Conservation (phyloP, 768 basidiomycete genomes). For the Kondoa subrosea region DNA sequence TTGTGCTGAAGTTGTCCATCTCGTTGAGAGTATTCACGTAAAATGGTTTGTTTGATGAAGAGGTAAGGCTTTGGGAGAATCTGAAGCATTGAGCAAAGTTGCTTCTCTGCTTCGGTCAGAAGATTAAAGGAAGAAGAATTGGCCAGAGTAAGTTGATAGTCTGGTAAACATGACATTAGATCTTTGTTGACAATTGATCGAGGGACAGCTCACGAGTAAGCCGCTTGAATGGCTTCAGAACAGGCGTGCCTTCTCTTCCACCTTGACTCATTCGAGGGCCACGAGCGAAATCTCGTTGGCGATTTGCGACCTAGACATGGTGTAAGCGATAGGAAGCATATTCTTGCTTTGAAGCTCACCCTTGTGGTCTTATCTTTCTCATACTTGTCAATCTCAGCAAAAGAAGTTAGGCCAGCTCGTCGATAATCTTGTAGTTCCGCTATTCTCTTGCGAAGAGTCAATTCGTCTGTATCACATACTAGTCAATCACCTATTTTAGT, state of each 20-base stretch:
- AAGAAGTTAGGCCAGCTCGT: constrained; percentile 60
- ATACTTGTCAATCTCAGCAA: constrained; percentile 81
- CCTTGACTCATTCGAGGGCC: constrained; percentile 5
- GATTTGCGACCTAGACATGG: constrained; percentile 3
- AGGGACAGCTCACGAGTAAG: neutral
- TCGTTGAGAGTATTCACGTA: constrained; percentile 78
- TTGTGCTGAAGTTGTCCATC: constrained; percentile 62
- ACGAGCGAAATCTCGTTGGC: neutral
- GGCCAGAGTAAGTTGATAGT: constrained; percentile 57
- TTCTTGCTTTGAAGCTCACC: constrained; percentile 39
- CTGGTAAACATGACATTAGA: neutral
- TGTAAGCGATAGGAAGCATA: neutral
- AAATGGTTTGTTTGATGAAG: constrained; percentile 82
- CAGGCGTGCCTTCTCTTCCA: neutral
- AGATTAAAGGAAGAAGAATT: constrained; percentile 79
- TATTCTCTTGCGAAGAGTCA: constrained; percentile 68
- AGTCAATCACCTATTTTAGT: neutral
- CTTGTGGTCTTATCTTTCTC: constrained; percentile 56
- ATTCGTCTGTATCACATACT: constrained; percentile 49
- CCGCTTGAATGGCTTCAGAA: neutral
- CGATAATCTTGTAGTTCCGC: constrained; percentile 82
- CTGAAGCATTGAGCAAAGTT: constrained; percentile 69
- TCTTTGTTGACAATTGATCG: neutral
- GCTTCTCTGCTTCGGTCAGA: constrained; percentile 70
- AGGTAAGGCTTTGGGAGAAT: constrained; percentile 92